A percentile compares a stretch with the other conserved stretches of the same genome.
These are phyloP conservation scores for Aureobasidium sp. DNA, from an alignment of 2,329 filamentous ascomycete species.

Conservation along the genomic window DNA sequence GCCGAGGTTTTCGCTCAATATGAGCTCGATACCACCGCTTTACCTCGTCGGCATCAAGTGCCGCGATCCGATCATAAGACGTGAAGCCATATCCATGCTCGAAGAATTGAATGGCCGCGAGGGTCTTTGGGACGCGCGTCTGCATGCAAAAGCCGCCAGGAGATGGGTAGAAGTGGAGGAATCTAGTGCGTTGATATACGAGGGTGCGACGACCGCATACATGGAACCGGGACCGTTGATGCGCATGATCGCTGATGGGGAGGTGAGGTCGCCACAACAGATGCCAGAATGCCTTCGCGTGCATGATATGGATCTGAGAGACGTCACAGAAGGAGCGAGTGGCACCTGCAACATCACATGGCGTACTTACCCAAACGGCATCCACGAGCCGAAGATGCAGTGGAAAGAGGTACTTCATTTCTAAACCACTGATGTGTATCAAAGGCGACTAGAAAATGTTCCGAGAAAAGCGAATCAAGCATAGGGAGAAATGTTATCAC, in stretches of 20 bases:
- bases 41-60: slow-evolving; percentile 24
- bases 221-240: slow-evolving; percentile 1
- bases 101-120: slow-evolving; percentile 18
- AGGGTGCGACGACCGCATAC: background rate
- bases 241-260: background rate
- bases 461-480: background rate
- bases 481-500: background rate
- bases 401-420: background rate
- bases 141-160: slow-evolving; percentile 24
- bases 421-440: background rate
- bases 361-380: background rate
- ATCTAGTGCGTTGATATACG: background rate
- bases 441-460: too few species aligned
- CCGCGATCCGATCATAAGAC: slow-evolving; percentile 20
- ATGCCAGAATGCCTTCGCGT: background rate
- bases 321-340: background rate
- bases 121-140: slow-evolving; percentile 19
- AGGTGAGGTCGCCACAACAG: background rate
- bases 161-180: slow-evolving; percentile 27
- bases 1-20: slow-evolving; percentile 23
- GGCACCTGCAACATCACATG: background rate
- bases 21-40: slow-evolving; percentile 22
- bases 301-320: background rate
- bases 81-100: slow-evolving; percentile 21
- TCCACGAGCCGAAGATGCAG: background rate